Evolutionary conservation across 805 yeast genomes (phyloP).

Genomic region (Myxozyma kluyveri): DNA sequence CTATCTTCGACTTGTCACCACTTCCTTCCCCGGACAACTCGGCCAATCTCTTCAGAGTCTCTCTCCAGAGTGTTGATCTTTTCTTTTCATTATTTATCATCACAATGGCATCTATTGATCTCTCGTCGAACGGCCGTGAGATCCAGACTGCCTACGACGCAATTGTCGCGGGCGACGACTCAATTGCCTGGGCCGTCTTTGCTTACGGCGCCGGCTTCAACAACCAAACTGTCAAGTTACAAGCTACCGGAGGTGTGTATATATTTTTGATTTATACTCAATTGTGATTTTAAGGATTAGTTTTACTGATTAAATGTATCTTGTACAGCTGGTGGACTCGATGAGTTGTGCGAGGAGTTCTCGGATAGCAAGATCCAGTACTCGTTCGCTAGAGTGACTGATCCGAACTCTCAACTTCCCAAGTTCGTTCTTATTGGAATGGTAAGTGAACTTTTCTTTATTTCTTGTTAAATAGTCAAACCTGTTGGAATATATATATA

Average conservation of each 20-base stretch:
- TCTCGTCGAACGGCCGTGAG: slow-evolving; percentile 28
- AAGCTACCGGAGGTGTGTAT: slow-evolving; percentile 36
- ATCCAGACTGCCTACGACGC: slow-evolving; percentile 56
- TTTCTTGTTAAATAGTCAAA: no score
- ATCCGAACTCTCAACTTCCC: slow-evolving; percentile 86
- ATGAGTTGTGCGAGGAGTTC: slow-evolving; percentile 76
- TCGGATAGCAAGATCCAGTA: slow-evolving; percentile 86
- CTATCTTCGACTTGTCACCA: no score
- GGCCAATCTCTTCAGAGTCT: no score
- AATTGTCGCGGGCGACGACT: slow-evolving; percentile 74
- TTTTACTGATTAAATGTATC: no score
- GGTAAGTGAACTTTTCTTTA: slow-evolving; percentile 39
- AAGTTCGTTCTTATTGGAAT: slow-evolving; percentile 86
- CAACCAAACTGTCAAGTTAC: slow-evolving; percentile 41
- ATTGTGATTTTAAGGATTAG: neutral
- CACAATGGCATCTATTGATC: slow-evolving; percentile 25
- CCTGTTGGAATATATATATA: no score
- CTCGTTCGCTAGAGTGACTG: slow-evolving; percentile 82
- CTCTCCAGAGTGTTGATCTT: no score
- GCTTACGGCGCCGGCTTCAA: slow-evolving; percentile 62
- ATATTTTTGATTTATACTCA: neutral
- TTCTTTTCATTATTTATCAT: no score
- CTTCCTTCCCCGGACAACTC: no score
- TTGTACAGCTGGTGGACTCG: slow-evolving; percentile 55
- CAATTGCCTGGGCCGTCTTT: slow-evolving; percentile 72